phyloP scores from a whole-genome alignment of 2,329 filamentous ascomycete genomes.

The Fusarium burgessii region DNA sequence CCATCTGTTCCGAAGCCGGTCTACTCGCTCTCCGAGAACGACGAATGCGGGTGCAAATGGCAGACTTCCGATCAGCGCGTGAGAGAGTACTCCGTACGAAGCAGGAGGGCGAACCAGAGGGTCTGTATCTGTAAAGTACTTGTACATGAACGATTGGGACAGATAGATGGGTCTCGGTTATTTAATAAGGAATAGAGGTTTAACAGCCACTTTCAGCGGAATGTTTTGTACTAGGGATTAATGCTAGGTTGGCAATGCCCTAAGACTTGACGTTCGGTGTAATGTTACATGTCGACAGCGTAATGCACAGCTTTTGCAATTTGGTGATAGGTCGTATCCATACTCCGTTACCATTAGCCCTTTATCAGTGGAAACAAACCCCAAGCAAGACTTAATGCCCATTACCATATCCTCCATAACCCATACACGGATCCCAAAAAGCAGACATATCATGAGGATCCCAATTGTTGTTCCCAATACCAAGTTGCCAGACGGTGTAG shows the following conservation, averaged over 20 bases:
- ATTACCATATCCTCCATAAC: conserved; percentile 3
- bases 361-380: background rate
- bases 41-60: conserved; percentile 99
- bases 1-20: conserved; percentile 97
- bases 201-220: conserved; percentile 5
- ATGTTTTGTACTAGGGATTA: conserved; percentile 1
- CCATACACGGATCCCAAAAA: conserved; percentile 20
- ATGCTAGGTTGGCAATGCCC: conserved; percentile 1
- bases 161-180: conserved; percentile 37
- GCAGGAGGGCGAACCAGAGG: conserved; percentile 97
- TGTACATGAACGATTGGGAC: conserved; percentile 43
- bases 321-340: background rate
- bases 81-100: conserved; percentile 98
- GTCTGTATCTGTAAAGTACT: conserved; percentile 87
- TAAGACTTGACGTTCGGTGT: conserved; percentile 2
- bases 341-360: background rate
- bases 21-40: conserved; percentile 93
- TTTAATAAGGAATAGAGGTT: conserved; percentile 43
- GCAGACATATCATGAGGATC: conserved; percentile 29
- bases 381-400: conserved; percentile 1
- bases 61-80: conserved; percentile 91
- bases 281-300: conserved; percentile 12
- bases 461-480: conserved; percentile 11
- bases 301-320: background rate
- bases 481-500: conserved; percentile 13